Percentiles rank a stretch among this genome's conserved stretches.
phyloP scores from a whole-genome alignment of 176 grass and related monocot genomes.

The Saccharum spontaneum region DNA sequence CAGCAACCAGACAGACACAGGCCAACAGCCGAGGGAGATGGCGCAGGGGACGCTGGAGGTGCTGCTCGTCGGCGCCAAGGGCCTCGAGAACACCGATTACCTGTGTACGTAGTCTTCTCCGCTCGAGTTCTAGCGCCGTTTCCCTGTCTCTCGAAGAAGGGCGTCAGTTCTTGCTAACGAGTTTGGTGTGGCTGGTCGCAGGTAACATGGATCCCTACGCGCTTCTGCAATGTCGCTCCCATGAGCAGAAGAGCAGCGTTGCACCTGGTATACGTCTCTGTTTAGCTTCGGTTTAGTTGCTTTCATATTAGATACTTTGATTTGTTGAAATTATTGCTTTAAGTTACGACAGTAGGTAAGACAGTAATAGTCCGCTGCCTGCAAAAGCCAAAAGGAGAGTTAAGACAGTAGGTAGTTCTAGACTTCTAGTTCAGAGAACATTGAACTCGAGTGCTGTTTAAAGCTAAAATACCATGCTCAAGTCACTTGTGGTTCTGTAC shows the following conservation, averaged over 20 bases:
- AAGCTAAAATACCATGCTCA: neutral
- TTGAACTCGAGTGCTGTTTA: neutral
- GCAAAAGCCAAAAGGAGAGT: neutral
- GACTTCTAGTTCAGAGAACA: neutral
- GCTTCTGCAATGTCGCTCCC: conserved; percentile 50
- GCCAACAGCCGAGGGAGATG: conserved; percentile 38
- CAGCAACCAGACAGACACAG: neutral
- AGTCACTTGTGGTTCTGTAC: neutral
- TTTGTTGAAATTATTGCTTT: neutral
- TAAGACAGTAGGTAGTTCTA: neutral
- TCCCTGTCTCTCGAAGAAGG: neutral
- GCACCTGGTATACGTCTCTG: conserved; percentile 26
- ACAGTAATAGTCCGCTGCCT: neutral
- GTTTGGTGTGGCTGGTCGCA: conserved; percentile 2
- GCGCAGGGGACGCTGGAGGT: conserved; percentile 74
- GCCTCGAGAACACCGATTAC: conserved; percentile 80
- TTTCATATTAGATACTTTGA: neutral
- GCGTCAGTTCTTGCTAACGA: neutral
- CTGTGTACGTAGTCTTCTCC: conserved; percentile 48
- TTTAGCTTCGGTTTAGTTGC: neutral
- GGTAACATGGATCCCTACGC: conserved; percentile 94
- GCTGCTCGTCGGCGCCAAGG: conserved; percentile 86
- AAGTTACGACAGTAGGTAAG: neutral
- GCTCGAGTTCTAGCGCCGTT: neutral
- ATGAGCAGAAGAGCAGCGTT: conserved; percentile 76